Conservation (phyloP, 768 basidiomycete genomes). For the Termitomyces sp. region DNA sequence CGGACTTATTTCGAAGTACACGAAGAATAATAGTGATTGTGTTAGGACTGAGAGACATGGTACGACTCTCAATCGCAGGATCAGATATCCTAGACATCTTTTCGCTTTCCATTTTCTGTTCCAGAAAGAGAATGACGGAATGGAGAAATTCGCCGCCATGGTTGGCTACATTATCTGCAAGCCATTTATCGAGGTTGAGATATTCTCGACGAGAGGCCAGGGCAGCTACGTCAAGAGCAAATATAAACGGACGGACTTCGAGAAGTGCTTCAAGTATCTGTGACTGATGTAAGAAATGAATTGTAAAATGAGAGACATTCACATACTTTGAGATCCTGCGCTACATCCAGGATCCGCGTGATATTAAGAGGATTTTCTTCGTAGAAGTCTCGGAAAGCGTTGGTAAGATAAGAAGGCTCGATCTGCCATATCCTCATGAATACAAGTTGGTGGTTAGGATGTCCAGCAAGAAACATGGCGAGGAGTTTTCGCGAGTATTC, state of each 20-base stretch:
- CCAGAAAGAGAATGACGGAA: conserved; percentile 82
- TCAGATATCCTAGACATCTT: conserved; percentile 72
- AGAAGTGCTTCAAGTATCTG: conserved; percentile 92
- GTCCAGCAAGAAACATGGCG: conserved; percentile 85
- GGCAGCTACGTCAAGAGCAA: conserved; percentile 92
- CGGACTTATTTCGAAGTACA: conserved; percentile 78
- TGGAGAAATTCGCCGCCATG: conserved; percentile 86
- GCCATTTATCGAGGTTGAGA: conserved; percentile 95
- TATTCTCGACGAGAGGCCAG: conserved; percentile 91
- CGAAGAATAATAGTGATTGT: conserved; percentile 92
- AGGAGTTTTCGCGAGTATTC: conserved; percentile 84
- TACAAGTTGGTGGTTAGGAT: conserved; percentile 93
- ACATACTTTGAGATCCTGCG: conserved; percentile 86
- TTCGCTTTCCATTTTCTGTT: conserved; percentile 91
- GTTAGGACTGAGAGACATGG: conserved; percentile 81
- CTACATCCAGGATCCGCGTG: conserved; percentile 90
- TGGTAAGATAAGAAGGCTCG: conserved; percentile 77
- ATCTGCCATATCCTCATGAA: conserved; percentile 97
- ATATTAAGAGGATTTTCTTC: conserved; percentile 90
- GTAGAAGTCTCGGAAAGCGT: conserved; percentile 89
- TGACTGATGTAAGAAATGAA: neutral
- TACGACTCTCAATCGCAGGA: conserved; percentile 68
- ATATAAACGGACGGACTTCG: conserved; percentile 81
- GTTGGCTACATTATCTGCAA: conserved; percentile 76
- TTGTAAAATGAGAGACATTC: neutral